Base-by-base conservation (phyloP, 192 early-diverging fungal species). In the Coemansia sp. region DNA sequence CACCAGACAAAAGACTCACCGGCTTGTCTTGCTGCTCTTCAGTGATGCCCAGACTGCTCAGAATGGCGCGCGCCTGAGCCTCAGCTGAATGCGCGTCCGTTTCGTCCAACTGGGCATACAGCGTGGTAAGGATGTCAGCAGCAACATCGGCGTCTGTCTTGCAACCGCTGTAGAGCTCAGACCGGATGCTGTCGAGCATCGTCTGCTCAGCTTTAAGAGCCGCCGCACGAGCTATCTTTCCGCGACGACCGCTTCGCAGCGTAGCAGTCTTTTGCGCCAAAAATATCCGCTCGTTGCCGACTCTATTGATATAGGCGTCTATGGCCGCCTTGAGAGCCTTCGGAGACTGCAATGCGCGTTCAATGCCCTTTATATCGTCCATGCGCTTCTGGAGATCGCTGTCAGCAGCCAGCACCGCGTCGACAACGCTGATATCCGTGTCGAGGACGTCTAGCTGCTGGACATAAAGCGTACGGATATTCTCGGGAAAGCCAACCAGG, bases 401-500 rank as follows among this genome's bases (percentile, higher is more conserved):
- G 76, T 93, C 90, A 12, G 90, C 80, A 18, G 78, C 80, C 31
- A 93, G 63, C 14, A 93, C 87, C 0, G 86, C 75, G 31, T 89
- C 87, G 0, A 94, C 56, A 1, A 89, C 84, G 59, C 72, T 86
- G 42, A 72, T 66, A 8, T 70, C 76, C 31, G 83, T 76, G 45
- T 84, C 77, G 12, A 84, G 62, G 10, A 85, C 86, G 31, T 90
- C 88, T 48, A 94, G 68, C 69, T 95, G 94, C 67, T 90, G 88
- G 60, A 97, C 88, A 68, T 94, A 90, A 22, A 95, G 80, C 3
- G 91, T 88, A 40, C 84, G 73, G 57, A 96, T 71, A 73, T 95
- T 95, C 36, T 86, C 83, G 0, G 95, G 94, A 34, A 94, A 89
- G 1, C 95, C 95, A 29, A 93, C 84, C 17, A 97, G 67, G 17